A percentile compares a stretch with the other conserved stretches of the same genome.
Evolutionary conservation across 2,329 filamentous ascomycete species (phyloP).

Genomic region (Pezizomycotina sp.): DNA sequence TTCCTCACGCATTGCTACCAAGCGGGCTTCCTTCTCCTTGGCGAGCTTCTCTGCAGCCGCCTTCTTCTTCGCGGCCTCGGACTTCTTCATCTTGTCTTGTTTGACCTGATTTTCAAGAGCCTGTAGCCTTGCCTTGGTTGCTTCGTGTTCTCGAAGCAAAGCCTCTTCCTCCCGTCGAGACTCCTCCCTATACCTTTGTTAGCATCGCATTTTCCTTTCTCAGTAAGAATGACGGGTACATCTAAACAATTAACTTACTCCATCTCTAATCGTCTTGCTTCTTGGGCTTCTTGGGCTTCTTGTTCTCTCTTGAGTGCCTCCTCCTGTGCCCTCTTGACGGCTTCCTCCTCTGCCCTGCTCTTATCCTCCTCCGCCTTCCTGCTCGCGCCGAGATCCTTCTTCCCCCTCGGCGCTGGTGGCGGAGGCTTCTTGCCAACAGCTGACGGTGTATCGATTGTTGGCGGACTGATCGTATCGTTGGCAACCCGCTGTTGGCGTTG

Average conservation of each 20-base stretch:
- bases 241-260: constrained; percentile 50
- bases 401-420: constrained; percentile 47
- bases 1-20: constrained; percentile 74
- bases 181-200: constrained; percentile 43
- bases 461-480: constrained; percentile 52
- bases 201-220: constrained; percentile 12
- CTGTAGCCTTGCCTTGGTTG: constrained; percentile 64
- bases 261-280: constrained; percentile 53
- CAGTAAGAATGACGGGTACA: constrained; percentile 1
- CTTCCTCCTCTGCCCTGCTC: constrained; percentile 38
- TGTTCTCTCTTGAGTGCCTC: constrained; percentile 42
- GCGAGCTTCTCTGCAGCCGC: constrained; percentile 74
- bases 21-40: constrained; percentile 70
- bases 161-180: constrained; percentile 64
- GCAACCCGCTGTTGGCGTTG: constrained; percentile 71
- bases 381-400: constrained; percentile 60
- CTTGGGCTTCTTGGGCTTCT: constrained; percentile 57
- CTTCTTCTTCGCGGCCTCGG: constrained; percentile 85
- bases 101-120: constrained; percentile 87
- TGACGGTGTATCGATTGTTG: constrained; percentile 34
- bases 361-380: constrained; percentile 52
- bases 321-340: constrained; percentile 46
- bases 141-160: constrained; percentile 61
- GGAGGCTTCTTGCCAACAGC: constrained; percentile 48
- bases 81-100: constrained; percentile 85